Conservation (phyloP, 2,329 filamentous ascomycete genomes). For the Microsporum audouinii region DNA sequence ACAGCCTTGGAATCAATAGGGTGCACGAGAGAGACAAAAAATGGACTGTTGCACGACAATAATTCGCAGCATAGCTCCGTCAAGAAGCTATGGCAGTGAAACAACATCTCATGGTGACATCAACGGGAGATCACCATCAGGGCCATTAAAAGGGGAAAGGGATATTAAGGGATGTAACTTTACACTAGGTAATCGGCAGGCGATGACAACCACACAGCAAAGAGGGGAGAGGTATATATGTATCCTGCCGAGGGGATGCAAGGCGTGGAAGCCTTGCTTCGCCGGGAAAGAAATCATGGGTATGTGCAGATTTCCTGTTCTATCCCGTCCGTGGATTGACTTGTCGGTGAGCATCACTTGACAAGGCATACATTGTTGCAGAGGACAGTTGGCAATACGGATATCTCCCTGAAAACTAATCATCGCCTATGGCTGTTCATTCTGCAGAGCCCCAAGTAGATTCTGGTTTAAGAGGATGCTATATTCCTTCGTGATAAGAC, state of each 20-base stretch:
- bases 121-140: background rate
- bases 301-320: background rate
- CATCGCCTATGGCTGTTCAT: background rate
- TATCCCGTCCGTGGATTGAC: background rate
- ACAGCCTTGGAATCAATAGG: background rate
- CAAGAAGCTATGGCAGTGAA: slow-evolving; percentile 3
- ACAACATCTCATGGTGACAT: background rate
- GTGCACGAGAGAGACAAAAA: background rate
- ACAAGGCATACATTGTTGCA: background rate
- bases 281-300: background rate
- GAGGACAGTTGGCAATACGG: background rate
- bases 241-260: background rate
- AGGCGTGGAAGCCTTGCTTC: background rate
- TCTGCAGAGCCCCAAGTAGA: too few relatives aligned
- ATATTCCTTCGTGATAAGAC: background rate
- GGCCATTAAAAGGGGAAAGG: background rate
- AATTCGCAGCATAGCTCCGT: background rate
- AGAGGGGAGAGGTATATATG: background rate
- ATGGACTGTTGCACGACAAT: background rate
- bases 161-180: background rate
- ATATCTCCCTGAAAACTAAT: background rate
- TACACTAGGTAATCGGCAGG: background rate
- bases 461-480: background rate
- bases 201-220: background rate
- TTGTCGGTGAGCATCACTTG: background rate